A percentile compares a stretch with the other conserved stretches of the same genome.
Conservation (phyloP, 495 filamentous ascomycete species). For the Penicillium pulvis region DNA sequence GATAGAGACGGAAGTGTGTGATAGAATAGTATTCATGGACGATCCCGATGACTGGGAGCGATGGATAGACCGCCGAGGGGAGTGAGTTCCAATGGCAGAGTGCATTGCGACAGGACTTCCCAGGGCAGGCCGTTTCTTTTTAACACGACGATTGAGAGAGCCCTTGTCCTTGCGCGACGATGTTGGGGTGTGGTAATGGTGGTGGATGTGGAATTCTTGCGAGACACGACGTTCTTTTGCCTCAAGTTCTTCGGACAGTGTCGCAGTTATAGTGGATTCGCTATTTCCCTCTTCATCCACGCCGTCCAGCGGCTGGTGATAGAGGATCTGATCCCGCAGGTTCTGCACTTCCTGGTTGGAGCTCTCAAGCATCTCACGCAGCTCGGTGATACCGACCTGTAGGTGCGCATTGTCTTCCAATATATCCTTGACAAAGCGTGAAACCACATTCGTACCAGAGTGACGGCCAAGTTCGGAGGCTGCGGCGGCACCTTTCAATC, state of each 20-base stretch:
- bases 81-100: slow-evolving; percentile 48
- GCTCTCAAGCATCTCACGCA: slow-evolving; percentile 85
- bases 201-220: slow-evolving; percentile 85
- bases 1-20: slow-evolving; percentile 65
- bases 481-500: slow-evolving; percentile 77
- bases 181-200: slow-evolving; percentile 79
- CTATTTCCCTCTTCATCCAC: slow-evolving; percentile 29
- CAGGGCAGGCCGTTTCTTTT: slow-evolving; percentile 65
- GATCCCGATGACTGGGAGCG: slow-evolving; percentile 48
- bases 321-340: slow-evolving; percentile 78
- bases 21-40: slow-evolving; percentile 58
- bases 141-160: slow-evolving; percentile 55
- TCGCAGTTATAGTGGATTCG: slow-evolving; percentile 35
- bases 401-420: slow-evolving; percentile 93
- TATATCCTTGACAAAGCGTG: slow-evolving; percentile 93
- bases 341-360: slow-evolving; percentile 94
- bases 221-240: slow-evolving; percentile 55
- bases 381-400: slow-evolving; percentile 84
- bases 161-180: slow-evolving; percentile 52
- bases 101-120: slow-evolving; percentile 61
- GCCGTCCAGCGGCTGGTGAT: slow-evolving; percentile 68
- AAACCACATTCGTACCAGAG: slow-evolving; percentile 69
- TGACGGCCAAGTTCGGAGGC: slow-evolving; percentile 59
- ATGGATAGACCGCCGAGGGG: slow-evolving; percentile 44
- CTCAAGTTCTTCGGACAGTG: slow-evolving; percentile 70